Percentiles rank a stretch among this genome's conserved stretches.
Conservation (phyloP, 2,329 filamentous ascomycete genomes). For the Hymenoscyphus salicellus region DNA sequence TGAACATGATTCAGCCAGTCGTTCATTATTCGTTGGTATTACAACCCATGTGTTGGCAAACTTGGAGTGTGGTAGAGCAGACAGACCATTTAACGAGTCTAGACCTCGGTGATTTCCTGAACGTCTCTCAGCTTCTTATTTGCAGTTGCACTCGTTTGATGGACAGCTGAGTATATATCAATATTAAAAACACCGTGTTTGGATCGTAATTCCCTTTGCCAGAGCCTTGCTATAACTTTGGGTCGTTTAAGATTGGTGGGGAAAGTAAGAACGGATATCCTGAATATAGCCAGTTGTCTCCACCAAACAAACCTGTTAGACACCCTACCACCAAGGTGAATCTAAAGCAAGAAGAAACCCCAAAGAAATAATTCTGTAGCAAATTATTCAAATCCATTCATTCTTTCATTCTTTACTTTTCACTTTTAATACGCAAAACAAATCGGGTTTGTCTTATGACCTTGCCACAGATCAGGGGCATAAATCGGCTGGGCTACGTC, state of each 20-base stretch:
- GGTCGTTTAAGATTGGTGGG: neutral
- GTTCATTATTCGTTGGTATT: too few species aligned
- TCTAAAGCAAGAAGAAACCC: neutral
- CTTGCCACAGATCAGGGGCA: neutral
- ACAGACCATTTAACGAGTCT: too few species aligned
- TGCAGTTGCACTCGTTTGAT: too few species aligned
- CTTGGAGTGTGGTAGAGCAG: too few species aligned
- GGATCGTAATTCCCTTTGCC: too few species aligned
- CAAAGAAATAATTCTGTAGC: neutral
- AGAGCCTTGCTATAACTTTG: neutral
- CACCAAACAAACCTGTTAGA: neutral
- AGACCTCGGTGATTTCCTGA: too few species aligned
- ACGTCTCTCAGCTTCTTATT: too few species aligned
- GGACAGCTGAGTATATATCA: too few species aligned
- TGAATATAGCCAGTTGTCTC: neutral
- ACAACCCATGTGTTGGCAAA: too few species aligned
- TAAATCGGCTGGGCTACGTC: neutral
- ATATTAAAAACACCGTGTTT: too few species aligned
- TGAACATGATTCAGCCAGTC: too few species aligned
- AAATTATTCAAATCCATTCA: neutral
- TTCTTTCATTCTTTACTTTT: neutral
- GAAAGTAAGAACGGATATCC: neutral
- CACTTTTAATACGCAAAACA: neutral
- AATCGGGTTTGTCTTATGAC: neutral
- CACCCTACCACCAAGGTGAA: neutral